Percentiles rank a stretch among this genome's conserved stretches.
phyloP scores from a whole-genome alignment of 2,329 filamentous ascomycete genomes.

The Alternaria novae-zelandiae region DNA sequence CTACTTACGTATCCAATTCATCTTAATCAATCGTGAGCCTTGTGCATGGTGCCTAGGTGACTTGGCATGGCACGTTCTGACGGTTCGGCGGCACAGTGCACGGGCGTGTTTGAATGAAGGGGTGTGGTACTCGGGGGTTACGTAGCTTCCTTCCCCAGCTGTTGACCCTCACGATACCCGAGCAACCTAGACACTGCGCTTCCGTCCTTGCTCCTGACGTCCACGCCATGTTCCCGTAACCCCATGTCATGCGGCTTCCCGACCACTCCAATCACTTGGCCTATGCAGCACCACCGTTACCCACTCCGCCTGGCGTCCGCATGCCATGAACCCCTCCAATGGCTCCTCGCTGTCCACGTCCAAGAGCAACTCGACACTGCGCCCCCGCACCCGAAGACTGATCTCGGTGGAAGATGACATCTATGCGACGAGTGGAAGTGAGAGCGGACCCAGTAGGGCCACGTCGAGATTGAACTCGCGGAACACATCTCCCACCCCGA shows the following conservation, averaged over 20 bases:
- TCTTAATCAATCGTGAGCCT: conserved; percentile 7
- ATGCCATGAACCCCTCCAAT: conserved; percentile 51
- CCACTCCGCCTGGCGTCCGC: conserved; percentile 40
- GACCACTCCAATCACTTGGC: conserved; percentile 33
- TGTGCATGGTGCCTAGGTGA: conserved; percentile 4
- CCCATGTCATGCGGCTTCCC: conserved; percentile 42
- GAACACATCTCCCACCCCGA: conserved; percentile 51
- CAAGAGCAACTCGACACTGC: conserved; percentile 53
- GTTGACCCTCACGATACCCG: conserved; percentile 19
- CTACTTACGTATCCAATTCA: conserved; percentile 13
- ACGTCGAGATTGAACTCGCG: conserved; percentile 42
- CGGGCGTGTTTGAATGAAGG: conserved; percentile 24
- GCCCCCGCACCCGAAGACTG: conserved; percentile 55
- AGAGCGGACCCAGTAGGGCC: conserved; percentile 48
- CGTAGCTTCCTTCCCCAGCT: conserved; percentile 26
- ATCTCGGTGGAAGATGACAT: conserved; percentile 57
- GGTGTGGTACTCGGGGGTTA: conserved; percentile 16
- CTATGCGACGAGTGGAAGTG: conserved; percentile 43
- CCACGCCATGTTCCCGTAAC: conserved; percentile 37
- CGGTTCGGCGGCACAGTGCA: conserved; percentile 17
- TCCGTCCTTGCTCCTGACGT: conserved; percentile 7
- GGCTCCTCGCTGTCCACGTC: conserved; percentile 45
- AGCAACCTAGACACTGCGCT: conserved; percentile 13
- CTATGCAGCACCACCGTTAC: conserved; percentile 47
- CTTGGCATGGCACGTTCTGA: conserved; percentile 15